These are phyloP conservation scores for Agrocybe pediades DNA, from an alignment of 768 basidiomycete species.

Conservation along the genomic window DNA sequence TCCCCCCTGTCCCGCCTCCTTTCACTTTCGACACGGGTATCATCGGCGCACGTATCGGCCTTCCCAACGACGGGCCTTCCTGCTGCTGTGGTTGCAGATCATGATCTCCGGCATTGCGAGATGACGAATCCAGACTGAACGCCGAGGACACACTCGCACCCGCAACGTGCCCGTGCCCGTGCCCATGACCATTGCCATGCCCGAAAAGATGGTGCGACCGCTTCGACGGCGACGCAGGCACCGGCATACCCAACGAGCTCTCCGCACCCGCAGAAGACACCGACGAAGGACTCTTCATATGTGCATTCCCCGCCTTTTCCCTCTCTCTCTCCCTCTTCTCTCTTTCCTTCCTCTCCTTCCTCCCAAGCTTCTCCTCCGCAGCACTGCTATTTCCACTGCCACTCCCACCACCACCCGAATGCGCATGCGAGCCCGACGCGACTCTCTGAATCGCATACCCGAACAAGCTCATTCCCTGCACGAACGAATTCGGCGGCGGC, in stretches of 20 bases:
- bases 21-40: conserved; percentile 38
- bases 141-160: conserved; percentile 2
- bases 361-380: background rate
- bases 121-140: background rate
- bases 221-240: conserved; percentile 6
- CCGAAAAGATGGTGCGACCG: background rate
- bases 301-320: background rate
- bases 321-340: background rate
- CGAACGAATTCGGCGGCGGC: background rate
- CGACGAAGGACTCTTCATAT: background rate
- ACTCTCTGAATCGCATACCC: background rate
- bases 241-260: background rate
- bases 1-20: conserved; percentile 31
- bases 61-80: conserved; percentile 55
- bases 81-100: conserved; percentile 26
- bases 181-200: conserved; percentile 42
- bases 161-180: conserved; percentile 9
- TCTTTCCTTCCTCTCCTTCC: background rate
- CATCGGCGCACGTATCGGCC: conserved; percentile 45
- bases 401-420: background rate
- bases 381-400: background rate
- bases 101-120: background rate
- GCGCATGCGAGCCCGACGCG: background rate
- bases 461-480: background rate
- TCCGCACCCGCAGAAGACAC: background rate